Base-by-base conservation (phyloP, 2,329 filamentous ascomycete species). In the Ampelomyces quisqualis region DNA sequence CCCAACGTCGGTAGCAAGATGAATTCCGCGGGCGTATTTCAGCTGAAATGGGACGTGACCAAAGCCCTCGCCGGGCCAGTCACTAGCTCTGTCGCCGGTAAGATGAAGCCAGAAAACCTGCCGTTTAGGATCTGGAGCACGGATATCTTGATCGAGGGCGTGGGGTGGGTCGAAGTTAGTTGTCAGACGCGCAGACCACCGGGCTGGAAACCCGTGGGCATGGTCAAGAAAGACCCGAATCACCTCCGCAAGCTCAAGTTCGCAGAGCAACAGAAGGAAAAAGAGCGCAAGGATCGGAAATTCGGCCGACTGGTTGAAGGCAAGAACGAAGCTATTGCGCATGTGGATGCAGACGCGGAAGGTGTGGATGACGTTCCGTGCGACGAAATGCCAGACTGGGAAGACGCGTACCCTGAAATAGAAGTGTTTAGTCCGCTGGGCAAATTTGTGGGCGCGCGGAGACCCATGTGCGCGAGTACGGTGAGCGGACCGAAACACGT, bases 111-210 rank as follows among this genome's bases (percentile, higher is more conserved):
- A 0, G 82, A 88, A 2, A 72, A 76, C 11, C 73, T 97, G 4
- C 88, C 90, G 0, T 98, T 90, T 68, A 79, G 80, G 10, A 82
- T 97, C 2, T 77, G 93, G 45, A 82, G 85, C 7, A 79, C 85
- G 0, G 94, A 98, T 62, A 82, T 98, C 17, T 73, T 98, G 10
- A 82, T 98, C 34, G 91, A 97, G 65, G 90, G 93, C 2, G 85
- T 90, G 18, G 93, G 93, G 6, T 98, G 94, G 87, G 78, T 98
- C 2, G 93, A 98, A 69, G 68, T 98, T 27, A 84, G 83, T 1
- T 84, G 84, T 3, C 91, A 98, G 69, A 81, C 94, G 7, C 81
- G 91, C 1, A 61, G 58, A 0, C 58, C 58, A 1, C 53, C 56
- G 20, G 64, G 64, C 18, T 67, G 64, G 64, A 53, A 46, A 8